Evolutionary conservation across 495 filamentous ascomycete genomes (phyloP).

Genomic region (Penicillium nucicola): DNA sequence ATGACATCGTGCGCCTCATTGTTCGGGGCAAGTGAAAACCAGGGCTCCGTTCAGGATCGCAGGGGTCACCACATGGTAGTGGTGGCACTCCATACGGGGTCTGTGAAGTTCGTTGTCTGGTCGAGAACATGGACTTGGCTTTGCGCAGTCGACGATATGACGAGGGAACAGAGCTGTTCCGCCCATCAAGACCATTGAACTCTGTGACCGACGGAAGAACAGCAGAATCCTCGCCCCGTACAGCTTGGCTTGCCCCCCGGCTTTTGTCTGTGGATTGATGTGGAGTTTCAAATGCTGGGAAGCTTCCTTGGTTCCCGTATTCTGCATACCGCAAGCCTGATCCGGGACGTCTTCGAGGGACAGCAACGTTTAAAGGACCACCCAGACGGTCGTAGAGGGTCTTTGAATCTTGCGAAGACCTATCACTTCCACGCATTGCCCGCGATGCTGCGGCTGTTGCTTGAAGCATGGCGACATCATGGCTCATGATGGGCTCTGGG

Average conservation of each 20-base stretch:
- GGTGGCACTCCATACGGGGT: slow-evolving; percentile 19
- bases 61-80: slow-evolving; percentile 4
- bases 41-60: slow-evolving; percentile 18
- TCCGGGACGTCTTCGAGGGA: slow-evolving; percentile 26
- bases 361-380: slow-evolving; percentile 37
- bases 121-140: slow-evolving; percentile 68
- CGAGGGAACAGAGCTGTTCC: slow-evolving; percentile 63
- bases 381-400: slow-evolving; percentile 31
- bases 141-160: slow-evolving; percentile 73
- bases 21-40: slow-evolving; percentile 24
- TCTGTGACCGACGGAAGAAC: slow-evolving; percentile 36
- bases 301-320: not conserved
- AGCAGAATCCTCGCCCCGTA: slow-evolving; percentile 13
- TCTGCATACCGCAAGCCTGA: slow-evolving; percentile 12
- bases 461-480: slow-evolving; percentile 55
- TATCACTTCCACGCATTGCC: slow-evolving; percentile 59
- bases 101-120: slow-evolving; percentile 41
- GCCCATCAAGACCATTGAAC: slow-evolving; percentile 50
- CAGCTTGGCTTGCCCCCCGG: not conserved
- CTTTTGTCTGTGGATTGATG: not conserved
- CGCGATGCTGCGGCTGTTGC: slow-evolving; percentile 65
- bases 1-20: slow-evolving; percentile 60
- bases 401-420: slow-evolving; percentile 29
- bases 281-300: slow-evolving; percentile 4
- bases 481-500: slow-evolving; percentile 40